Evolutionary conservation across 148 eudicot species (phyloP), one percentile per base, ranked within the genome.

Genomic region (Gaultheria prostrata): DNA sequence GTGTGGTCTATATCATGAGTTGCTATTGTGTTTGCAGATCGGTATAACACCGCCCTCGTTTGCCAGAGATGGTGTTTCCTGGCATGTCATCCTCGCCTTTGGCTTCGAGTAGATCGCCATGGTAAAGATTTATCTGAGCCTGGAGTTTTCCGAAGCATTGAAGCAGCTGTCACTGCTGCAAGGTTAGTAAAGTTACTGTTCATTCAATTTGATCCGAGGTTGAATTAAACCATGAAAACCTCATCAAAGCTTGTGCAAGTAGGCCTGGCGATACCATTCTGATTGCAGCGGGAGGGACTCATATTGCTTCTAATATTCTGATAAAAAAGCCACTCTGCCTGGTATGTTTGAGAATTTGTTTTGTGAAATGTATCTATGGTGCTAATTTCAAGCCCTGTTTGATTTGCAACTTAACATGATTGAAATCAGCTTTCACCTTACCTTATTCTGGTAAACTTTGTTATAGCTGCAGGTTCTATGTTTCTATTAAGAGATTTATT

Each of bases 21-120:
- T 88, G 82, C 71, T 87, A 88, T 90, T 93, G 98, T 91, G 94
- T 84, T 95, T 93, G 97, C 99, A 97, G 99, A 97, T 94, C 95
- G 98, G 92, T 91, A 97, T 97, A 97, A 94, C 94, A 90, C 99
- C 86, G 99, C 99, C 90, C 98, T 94, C 92, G 99, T 97, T 94
- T 97, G 99, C 98, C 94, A 93, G 97, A 97, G 99, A 97, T 97
- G 99, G 99, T 87, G 85, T 75, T 97, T 93, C 86, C 88, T 97
- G 87, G 99, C 99, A 59, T 97, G 99, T 81, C 99, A 97, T 84
- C 99, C 99, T 80, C 97, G 93, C 48, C 88, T 92, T 77, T 97
- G 99, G 99, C 87, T 97, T 83, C 90, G 99, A 81, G 99, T 94
- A 53, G 99, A 94, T 86, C 90, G 94, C 11, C 82, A 92, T 48